These are phyloP conservation scores for Phytopythium vexans DNA, from an alignment of 352 stramenopile species.

Conservation along the genomic window DNA sequence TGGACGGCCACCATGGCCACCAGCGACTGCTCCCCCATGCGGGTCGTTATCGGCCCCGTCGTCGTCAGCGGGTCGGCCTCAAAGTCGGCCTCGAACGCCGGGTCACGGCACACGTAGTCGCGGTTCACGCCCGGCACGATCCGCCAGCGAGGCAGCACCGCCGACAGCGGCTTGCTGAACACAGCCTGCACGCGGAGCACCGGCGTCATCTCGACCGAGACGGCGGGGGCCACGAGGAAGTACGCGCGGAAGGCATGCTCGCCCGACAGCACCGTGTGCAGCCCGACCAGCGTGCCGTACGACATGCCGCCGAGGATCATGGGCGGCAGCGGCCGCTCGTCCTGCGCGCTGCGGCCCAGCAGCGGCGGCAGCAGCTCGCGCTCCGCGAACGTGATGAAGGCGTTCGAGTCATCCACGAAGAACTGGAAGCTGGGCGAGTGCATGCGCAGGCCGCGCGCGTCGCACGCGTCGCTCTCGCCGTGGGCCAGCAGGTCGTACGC, in stretches of 20 bases:
- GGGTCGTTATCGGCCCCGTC: constrained; percentile 32
- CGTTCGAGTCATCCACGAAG: constrained; percentile 54
- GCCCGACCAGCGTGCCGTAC: constrained; percentile 27
- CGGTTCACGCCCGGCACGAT: constrained; percentile 27
- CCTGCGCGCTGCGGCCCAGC: neutral
- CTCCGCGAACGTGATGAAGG: constrained; percentile 36
- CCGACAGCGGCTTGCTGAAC: constrained; percentile 16
- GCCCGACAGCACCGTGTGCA: constrained; percentile 25
- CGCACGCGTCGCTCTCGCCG: constrained; percentile 34
- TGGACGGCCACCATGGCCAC: constrained; percentile 32
- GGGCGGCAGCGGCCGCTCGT: constrained; percentile 4
- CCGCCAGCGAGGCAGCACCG: constrained; percentile 15
- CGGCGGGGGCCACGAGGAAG: constrained; percentile 19
- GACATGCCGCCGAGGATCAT: constrained; percentile 27
- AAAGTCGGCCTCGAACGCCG: constrained; percentile 23
- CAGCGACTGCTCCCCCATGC: constrained; percentile 39
- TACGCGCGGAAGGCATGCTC: constrained; percentile 19
- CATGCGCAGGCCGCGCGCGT: constrained; percentile 18
- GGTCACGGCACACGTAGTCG: constrained; percentile 21
- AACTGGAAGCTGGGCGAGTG: constrained; percentile 35
- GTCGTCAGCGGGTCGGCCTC: constrained; percentile 26
- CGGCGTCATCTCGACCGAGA: constrained; percentile 18
- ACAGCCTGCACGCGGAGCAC: constrained; percentile 13
- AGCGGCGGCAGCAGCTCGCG: constrained; percentile 23
- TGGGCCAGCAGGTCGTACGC: constrained; percentile 51